Evolutionary conservation across 345 rosid genomes (phyloP), one percentile per base, ranked within the genome.

Genomic region (Luvunga scandens): DNA sequence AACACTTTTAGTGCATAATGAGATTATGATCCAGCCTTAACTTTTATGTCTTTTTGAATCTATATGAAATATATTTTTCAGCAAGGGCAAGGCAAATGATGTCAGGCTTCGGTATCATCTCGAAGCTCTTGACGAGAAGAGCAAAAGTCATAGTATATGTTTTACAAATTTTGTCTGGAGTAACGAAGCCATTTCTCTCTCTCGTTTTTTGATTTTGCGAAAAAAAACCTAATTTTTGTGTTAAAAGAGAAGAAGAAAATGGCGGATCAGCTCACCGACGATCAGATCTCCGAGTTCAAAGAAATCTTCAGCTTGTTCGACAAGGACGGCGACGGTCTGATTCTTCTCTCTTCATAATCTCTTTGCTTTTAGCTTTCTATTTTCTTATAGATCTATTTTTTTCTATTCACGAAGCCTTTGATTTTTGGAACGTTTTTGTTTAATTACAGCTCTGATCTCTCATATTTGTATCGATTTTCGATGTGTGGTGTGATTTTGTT

Each of bases 211-310:
- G 57, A 16, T 45, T 45, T 45, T 13, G 50, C 4, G 10, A 10
- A 42, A 12, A 12, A 45, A 45, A 45, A 45, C 50, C 50, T 45
- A 45, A 6, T 53, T 53, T 18, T 53, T 8, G 50, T 1, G 0
- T 45, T 0, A 53, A 50, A 53, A 18, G 5, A n/a, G n/a, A n/a
- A 50, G 56, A 50, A 45, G 65, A 30, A 56, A 50, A 91, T 91
- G 96, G 93, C 96, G 69, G 96, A 91, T 85, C 96, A 91, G 80
- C 91, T 91, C 73, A 88, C 93, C 22, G 96, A 91, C 57, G 96
- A 91, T 69, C 93, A 90, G 92, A 91, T 91, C 92, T 91, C 95
- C 2, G 95, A 91, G 81, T 91, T 91, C 77, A 91, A 91, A 84
- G 95, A 91, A 81, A 93, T 94, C 63, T 90, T 90, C 80, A 90